A percentile compares a stretch with the other conserved stretches of the same genome.
Evolutionary conservation across 768 basidiomycete species (phyloP).

Genomic region (Suillus sp.): DNA sequence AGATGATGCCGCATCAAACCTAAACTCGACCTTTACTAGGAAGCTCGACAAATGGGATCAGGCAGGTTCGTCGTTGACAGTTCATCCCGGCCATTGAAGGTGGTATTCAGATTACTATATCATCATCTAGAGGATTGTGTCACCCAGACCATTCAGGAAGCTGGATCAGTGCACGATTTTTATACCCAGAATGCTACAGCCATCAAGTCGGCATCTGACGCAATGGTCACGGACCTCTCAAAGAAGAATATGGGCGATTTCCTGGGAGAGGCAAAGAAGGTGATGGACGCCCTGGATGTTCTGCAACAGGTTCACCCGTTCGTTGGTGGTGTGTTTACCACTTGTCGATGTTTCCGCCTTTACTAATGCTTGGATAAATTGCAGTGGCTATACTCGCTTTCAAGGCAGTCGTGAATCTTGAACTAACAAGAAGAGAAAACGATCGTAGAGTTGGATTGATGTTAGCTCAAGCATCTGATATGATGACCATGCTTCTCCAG

Average conservation of each 20-base stretch:
- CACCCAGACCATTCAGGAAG: neutral
- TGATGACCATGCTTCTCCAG: slow-evolving; percentile 50
- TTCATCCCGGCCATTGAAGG: neutral
- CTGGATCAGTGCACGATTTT: neutral
- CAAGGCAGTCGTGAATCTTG: slow-evolving; percentile 48
- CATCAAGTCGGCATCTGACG: slow-evolving; percentile 7
- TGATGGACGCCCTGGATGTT: slow-evolving; percentile 29
- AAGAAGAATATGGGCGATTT: slow-evolving; percentile 20
- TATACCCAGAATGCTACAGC: slow-evolving; percentile 8
- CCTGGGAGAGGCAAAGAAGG: slow-evolving; percentile 24
- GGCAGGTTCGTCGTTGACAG: neutral
- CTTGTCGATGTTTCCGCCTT: neutral
- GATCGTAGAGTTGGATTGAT: slow-evolving; percentile 50
- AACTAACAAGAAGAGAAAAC: slow-evolving; percentile 51
- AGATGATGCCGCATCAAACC: neutral
- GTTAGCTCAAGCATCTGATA: slow-evolving; percentile 51
- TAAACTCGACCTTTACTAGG: neutral
- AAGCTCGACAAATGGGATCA: neutral
- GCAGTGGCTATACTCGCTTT: slow-evolving; percentile 54
- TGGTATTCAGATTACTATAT: neutral
- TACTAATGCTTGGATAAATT: neutral
- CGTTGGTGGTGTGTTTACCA: slow-evolving; percentile 24
- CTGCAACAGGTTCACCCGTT: slow-evolving; percentile 32
- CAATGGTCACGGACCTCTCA: neutral
- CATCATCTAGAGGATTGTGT: neutral